A percentile compares a stretch with the other conserved stretches of the same genome.
phyloP scores from a whole-genome alignment of 345 rosid species.

The Linum lewisii region DNA sequence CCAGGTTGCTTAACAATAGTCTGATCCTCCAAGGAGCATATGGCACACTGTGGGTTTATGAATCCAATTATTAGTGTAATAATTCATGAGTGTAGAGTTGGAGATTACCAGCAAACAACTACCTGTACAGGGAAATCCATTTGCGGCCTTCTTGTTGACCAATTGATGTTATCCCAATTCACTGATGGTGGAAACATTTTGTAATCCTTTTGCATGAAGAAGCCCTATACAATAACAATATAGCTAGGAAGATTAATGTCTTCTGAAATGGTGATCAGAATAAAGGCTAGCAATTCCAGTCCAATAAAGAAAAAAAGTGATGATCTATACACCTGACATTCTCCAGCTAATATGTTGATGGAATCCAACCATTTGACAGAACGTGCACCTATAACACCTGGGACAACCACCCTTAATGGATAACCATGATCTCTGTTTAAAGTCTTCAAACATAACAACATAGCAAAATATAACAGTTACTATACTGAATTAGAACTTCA shows the following conservation, averaged over 20 bases:
- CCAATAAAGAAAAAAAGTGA: background rate
- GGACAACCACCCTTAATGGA: constrained; percentile 81
- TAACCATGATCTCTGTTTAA: constrained; percentile 92
- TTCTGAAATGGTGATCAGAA: background rate
- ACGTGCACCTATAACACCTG: constrained; percentile 97
- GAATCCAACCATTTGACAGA: constrained; percentile 97
- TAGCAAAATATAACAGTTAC: background rate
- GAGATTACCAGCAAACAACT: constrained; percentile 7
- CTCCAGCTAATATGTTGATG: constrained; percentile 69
- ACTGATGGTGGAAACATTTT: constrained; percentile 99
- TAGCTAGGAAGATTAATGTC: background rate
- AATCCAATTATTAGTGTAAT: constrained; percentile 13
- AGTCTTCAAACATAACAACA: constrained; percentile 34
- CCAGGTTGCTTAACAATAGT: constrained; percentile 56
- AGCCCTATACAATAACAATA: constrained; percentile 42
- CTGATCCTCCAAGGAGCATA: constrained; percentile 91
- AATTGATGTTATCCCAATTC: constrained; percentile 80
- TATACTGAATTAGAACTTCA: background rate
- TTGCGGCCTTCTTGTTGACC: constrained; percentile 86
- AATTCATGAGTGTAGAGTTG: background rate
- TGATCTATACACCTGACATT: constrained; percentile 53
- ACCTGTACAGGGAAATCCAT: constrained; percentile 99
- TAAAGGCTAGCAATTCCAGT: background rate
- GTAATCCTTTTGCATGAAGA: constrained; percentile 97
- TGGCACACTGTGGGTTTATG: constrained; percentile 53